These are phyloP conservation scores for Apiotrichum sp. DNA, from an alignment of 1,284 basidiomycete species.

Conservation along the genomic window DNA sequence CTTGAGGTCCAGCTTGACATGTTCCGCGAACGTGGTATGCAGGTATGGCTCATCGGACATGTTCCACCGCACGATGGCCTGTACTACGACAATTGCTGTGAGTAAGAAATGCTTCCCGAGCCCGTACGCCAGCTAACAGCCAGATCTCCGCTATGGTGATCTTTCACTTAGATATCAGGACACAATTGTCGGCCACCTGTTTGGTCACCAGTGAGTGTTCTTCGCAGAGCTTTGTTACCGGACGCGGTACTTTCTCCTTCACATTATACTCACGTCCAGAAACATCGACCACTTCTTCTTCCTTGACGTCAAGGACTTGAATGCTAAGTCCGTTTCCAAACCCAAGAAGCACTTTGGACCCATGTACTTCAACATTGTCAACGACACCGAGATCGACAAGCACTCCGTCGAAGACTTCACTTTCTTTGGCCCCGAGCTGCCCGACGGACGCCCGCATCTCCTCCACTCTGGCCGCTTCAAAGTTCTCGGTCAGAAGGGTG, in stretches of 20 bases:
- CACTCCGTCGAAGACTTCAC: conserved; percentile 10
- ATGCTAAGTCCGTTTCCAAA: conserved; percentile 10
- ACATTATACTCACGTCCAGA: conserved; percentile 22
- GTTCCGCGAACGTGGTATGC: conserved; percentile 69
- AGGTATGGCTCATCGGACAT: conserved; percentile 57
- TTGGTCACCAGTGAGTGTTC: conserved; percentile 56
- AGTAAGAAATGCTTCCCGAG: conserved; percentile 9
- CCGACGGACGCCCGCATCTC: conserved; percentile 22
- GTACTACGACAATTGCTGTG: conserved; percentile 72
- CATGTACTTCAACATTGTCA: neutral
- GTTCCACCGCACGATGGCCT: conserved; percentile 65
- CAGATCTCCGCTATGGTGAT: conserved; percentile 75
- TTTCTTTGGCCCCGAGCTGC: conserved; percentile 21
- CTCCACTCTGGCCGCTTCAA: conserved; percentile 24
- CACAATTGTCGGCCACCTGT: conserved; percentile 83
- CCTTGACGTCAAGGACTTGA: conserved; percentile 44
- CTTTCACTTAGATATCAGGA: conserved; percentile 78
- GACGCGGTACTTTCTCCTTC: too few species aligned
- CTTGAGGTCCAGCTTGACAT: conserved; percentile 73
- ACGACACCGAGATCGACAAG: neutral
- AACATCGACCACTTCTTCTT: conserved; percentile 50
- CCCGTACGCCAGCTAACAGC: conserved; percentile 1
- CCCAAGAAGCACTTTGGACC: neutral
- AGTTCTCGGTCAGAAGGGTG: conserved; percentile 25
- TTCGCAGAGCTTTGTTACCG: too few species aligned